Conservation (phyloP, 1,284 basidiomycete species). For the Chalciporus piperatoides region DNA sequence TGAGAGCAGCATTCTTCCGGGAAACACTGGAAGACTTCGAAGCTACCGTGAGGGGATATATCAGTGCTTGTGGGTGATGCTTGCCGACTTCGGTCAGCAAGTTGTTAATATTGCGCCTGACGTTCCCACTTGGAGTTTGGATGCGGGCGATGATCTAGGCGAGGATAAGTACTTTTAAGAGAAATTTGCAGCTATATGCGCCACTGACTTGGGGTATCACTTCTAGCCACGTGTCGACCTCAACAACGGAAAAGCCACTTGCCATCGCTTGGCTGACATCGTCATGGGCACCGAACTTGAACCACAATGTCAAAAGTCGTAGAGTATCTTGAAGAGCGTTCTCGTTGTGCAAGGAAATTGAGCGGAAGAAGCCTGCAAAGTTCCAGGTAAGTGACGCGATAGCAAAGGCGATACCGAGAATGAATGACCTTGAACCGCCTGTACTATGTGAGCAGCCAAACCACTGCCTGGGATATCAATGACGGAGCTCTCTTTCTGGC, state of each 20-base stretch:
- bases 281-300: constrained; percentile 93
- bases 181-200: neutral
- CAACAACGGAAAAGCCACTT: constrained; percentile 85
- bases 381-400: constrained; percentile 4
- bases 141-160: constrained; percentile 95
- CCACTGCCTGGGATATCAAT: constrained; percentile 69
- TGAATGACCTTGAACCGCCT: constrained; percentile 82
- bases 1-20: constrained; percentile 80
- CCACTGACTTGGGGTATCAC: constrained; percentile 88
- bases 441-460: constrained; percentile 86
- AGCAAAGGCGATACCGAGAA: neutral
- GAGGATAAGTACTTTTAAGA: neutral
- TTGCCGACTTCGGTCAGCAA: constrained; percentile 92
- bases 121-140: constrained; percentile 87
- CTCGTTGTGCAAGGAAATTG: constrained; percentile 86
- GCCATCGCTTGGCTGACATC: constrained; percentile 91
- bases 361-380: constrained; percentile 84
- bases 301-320: constrained; percentile 94
- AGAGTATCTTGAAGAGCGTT: constrained; percentile 96
- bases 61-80: constrained; percentile 96
- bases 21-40: constrained; percentile 90
- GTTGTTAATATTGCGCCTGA: constrained; percentile 87
- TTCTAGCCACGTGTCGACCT: constrained; percentile 98
- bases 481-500: constrained; percentile 54
- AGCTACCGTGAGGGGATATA: constrained; percentile 97